phyloP scores from a whole-genome alignment of 441 rosid genomes.

The Macaranga tanarius region DNA sequence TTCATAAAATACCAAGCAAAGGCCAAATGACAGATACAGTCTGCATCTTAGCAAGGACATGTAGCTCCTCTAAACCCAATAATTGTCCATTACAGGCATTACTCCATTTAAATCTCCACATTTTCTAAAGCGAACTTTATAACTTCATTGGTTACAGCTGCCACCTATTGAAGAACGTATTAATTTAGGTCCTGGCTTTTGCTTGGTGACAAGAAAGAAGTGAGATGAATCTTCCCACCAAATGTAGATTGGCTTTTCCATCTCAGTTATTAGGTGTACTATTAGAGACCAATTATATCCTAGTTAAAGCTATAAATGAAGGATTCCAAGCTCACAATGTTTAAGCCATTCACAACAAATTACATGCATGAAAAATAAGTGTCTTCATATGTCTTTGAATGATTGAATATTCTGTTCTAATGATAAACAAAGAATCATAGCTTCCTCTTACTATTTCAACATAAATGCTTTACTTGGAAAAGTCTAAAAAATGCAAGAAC shows the following conservation, averaged over 20 bases:
- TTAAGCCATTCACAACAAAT: neutral
- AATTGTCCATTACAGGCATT: neutral
- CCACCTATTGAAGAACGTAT: no score
- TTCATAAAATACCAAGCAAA: neutral
- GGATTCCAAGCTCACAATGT: neutral
- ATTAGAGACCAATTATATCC: neutral
- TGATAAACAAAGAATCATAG: neutral
- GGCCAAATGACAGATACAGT: neutral
- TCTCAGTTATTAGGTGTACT: neutral
- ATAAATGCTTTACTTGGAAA: neutral
- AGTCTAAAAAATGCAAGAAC: no score
- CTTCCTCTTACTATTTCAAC: neutral
- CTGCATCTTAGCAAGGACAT: neutral
- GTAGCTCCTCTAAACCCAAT: neutral
- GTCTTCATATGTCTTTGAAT: neutral
- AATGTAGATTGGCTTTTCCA: neutral
- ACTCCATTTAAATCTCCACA: neutral
- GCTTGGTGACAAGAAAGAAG: no score
- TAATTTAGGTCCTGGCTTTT: no score
- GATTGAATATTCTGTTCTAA: no score
- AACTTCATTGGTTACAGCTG: no score
- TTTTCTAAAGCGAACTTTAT: neutral
- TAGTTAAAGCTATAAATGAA: neutral
- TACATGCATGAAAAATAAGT: neutral
- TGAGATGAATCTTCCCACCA: neutral